Evolutionary conservation across 352 stramenopile species (phyloP).

Genomic region (Nothophytophthora sp.): DNA sequence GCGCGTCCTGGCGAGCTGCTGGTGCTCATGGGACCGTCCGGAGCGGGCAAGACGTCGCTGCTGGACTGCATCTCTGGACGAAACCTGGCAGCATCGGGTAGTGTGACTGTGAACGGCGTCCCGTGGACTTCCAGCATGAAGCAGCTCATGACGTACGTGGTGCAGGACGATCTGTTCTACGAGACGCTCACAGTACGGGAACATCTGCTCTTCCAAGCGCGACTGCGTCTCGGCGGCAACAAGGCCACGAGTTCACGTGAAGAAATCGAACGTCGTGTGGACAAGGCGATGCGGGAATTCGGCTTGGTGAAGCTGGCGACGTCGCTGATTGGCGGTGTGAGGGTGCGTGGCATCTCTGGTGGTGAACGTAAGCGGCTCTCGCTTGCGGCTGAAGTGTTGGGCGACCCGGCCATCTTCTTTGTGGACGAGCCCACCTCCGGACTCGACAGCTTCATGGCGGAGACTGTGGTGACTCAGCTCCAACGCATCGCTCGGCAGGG

Average conservation of each 20-base stretch:
- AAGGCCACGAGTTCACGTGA: constrained; percentile 1
- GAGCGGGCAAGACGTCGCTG: constrained; percentile 91
- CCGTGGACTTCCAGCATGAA: constrained; percentile 20
- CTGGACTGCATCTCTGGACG: constrained; percentile 92
- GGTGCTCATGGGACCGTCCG: constrained; percentile 69
- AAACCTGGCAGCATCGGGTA: constrained; percentile 70
- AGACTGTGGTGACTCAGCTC: constrained; percentile 38
- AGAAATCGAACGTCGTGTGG: constrained; percentile 27
- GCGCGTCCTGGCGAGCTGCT: constrained; percentile 48
- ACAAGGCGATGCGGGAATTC: constrained; percentile 45
- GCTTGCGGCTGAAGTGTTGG: constrained; percentile 77
- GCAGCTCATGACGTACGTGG: constrained; percentile 55
- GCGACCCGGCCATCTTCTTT: constrained; percentile 69
- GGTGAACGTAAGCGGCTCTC: constrained; percentile 83
- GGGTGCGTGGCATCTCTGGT: constrained; percentile 54
- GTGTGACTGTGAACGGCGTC: constrained; percentile 62
- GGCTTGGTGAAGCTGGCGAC: constrained; percentile 40
- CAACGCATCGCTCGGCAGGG: constrained; percentile 66
- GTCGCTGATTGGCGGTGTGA: constrained; percentile 43
- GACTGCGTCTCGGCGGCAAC: constrained; percentile 53
- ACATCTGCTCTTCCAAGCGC: constrained; percentile 84
- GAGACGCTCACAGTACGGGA: constrained; percentile 87
- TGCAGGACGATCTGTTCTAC: constrained; percentile 90
- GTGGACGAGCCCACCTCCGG: constrained; percentile 80
- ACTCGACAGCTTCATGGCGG: constrained; percentile 52